These are phyloP conservation scores for Sambucus nigra DNA, from an alignment of 129 eudicot genomes.

Conservation along the genomic window DNA sequence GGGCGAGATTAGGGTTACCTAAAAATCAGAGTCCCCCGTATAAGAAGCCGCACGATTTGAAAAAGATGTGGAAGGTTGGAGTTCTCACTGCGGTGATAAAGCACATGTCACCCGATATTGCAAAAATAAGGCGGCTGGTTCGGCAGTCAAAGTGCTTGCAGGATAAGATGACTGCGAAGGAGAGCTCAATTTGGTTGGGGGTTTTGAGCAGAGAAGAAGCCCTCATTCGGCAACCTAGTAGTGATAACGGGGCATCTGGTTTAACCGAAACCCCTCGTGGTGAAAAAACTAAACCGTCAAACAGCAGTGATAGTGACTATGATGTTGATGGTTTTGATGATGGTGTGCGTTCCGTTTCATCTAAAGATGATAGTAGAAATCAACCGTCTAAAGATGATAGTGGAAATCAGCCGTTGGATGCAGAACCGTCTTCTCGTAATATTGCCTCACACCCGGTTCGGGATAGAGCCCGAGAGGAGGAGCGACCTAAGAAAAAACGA, in stretches of 20 bases:
- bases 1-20: constrained; percentile 53
- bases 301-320: not conserved
- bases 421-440: not conserved
- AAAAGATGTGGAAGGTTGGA: constrained; percentile 94
- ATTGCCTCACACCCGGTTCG: not conserved
- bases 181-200: constrained; percentile 78
- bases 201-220: constrained; percentile 77
- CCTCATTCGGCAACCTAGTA: constrained; percentile 13
- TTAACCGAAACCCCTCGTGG: not conserved
- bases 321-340: constrained; percentile 1
- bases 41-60: constrained; percentile 94
- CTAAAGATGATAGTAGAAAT: not conserved
- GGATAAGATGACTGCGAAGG: constrained; percentile 92
- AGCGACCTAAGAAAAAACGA: constrained; percentile 1
- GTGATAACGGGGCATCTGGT: not conserved
- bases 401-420: not conserved
- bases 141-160: constrained; percentile 68
- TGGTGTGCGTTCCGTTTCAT: not conserved
- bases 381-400: not conserved
- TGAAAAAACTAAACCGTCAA: not conserved
- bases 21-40: constrained; percentile 74
- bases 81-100: constrained; percentile 86
- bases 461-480: not conserved
- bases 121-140: constrained; percentile 63
- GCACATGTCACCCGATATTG: constrained; percentile 94